Percentiles rank a stretch among this genome's conserved stretches.
Evolutionary conservation across 768 basidiomycete genomes (phyloP).

Genomic region (Galerina marginata): DNA sequence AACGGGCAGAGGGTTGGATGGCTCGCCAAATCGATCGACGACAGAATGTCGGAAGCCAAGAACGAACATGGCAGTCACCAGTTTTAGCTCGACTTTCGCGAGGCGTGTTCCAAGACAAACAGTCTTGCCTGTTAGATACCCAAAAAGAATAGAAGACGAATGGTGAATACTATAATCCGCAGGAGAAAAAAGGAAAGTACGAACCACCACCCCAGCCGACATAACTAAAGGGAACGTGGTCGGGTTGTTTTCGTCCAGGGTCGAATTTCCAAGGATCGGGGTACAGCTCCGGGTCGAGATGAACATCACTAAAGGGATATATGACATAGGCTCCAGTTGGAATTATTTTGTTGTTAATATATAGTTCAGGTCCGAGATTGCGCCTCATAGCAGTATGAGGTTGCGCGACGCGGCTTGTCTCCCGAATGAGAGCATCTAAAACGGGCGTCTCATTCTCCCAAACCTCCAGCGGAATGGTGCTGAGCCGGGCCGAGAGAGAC

Average conservation of each 20-base stretch:
- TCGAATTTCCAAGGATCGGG: slow-evolving; percentile 82
- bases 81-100: slow-evolving; percentile 75
- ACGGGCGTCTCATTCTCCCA: slow-evolving; percentile 77
- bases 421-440: slow-evolving; percentile 74
- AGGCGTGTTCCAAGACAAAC: slow-evolving; percentile 76
- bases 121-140: slow-evolving; percentile 58
- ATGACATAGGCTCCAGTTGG: slow-evolving; percentile 78
- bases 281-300: slow-evolving; percentile 74
- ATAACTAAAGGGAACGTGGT: slow-evolving; percentile 58
- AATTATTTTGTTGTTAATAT: slow-evolving; percentile 71
- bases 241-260: slow-evolving; percentile 56
- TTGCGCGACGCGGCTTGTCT: slow-evolving; percentile 80
- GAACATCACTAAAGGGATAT: slow-evolving; percentile 82
- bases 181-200: slow-evolving; percentile 44
- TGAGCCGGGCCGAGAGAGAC: slow-evolving; percentile 45
- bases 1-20: slow-evolving; percentile 44
- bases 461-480: slow-evolving; percentile 64
- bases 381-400: slow-evolving; percentile 83
- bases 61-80: slow-evolving; percentile 70
- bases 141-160: slow-evolving; percentile 9
- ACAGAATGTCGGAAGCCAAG: slow-evolving; percentile 65
- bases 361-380: slow-evolving; percentile 73
- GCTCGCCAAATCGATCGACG: slow-evolving; percentile 58
- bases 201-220: slow-evolving; percentile 87
- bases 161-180: slow-evolving; percentile 1